Evolutionary conservation across 176 grass and related monocot species (phyloP).

Genomic region (Oryza coarctata): DNA sequence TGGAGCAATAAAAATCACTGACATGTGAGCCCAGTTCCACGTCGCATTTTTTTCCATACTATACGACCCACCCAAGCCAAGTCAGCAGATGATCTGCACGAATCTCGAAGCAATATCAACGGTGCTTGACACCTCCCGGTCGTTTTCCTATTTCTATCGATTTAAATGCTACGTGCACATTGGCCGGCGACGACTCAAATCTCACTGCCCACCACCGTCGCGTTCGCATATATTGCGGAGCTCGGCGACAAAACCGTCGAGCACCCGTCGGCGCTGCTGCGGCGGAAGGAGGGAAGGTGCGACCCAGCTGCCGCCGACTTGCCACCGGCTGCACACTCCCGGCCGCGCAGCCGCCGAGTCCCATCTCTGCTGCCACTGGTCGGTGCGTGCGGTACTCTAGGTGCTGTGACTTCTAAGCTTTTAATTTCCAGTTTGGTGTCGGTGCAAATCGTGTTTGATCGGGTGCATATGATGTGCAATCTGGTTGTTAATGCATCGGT

Average conservation of each 20-base stretch:
- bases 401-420: not conserved
- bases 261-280: not conserved
- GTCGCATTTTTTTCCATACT: not conserved
- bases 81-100: not conserved
- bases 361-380: not conserved
- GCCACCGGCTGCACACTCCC: not conserved
- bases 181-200: not conserved
- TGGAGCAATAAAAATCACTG: too few relatives aligned
- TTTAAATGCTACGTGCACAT: constrained; percentile 47
- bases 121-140: not conserved
- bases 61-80: too few relatives aligned
- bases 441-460: not conserved
- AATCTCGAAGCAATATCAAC: not conserved
- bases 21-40: too few relatives aligned
- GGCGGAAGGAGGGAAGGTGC: not conserved
- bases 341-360: not conserved
- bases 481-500: not conserved
- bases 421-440: not conserved
- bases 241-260: constrained; percentile 6
- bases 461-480: not conserved
- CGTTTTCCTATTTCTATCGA: too few relatives aligned
- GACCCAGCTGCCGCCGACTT: not conserved
- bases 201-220: not conserved
- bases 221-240: not conserved
- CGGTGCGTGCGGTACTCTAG: not conserved